These are phyloP conservation scores for Amanita inopinata DNA, from an alignment of 768 basidiomycete genomes.

Conservation along the genomic window DNA sequence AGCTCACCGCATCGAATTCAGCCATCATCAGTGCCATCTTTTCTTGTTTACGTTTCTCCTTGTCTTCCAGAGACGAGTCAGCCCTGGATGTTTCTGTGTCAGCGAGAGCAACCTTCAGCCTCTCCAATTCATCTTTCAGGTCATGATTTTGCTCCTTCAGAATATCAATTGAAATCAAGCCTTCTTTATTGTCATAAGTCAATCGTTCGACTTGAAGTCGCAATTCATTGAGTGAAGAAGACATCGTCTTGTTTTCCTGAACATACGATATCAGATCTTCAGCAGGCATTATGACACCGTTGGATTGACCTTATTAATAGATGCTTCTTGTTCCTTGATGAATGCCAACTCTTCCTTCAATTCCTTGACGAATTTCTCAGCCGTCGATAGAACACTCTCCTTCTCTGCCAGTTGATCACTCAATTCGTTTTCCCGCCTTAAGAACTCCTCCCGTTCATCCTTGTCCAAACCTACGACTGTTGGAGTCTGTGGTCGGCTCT, in stretches of 20 bases:
- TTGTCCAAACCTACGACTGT: slow-evolving; percentile 83
- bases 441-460: slow-evolving; percentile 96
- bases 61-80: slow-evolving; percentile 86
- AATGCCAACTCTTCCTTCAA: slow-evolving; percentile 82
- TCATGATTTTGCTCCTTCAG: slow-evolving; percentile 92
- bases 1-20: slow-evolving; percentile 85
- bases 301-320: slow-evolving; percentile 56
- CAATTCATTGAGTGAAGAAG: slow-evolving; percentile 86
- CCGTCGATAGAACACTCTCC: slow-evolving; percentile 70
- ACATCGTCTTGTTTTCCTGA: slow-evolving; percentile 94
- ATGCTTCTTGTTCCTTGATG: slow-evolving; percentile 84
- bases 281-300: slow-evolving; percentile 5
- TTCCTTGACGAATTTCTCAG: slow-evolving; percentile 83
- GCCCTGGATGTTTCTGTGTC: slow-evolving; percentile 78
- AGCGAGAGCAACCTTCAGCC: slow-evolving; percentile 68
- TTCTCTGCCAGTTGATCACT: slow-evolving; percentile 88
- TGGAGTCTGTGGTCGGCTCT: slow-evolving; percentile 88
- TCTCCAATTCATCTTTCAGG: slow-evolving; percentile 79
- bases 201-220: slow-evolving; percentile 85
- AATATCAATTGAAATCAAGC: slow-evolving; percentile 85
- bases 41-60: slow-evolving; percentile 98
- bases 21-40: slow-evolving; percentile 99
- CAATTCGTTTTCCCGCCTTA: slow-evolving; percentile 93
- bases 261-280: too few relatives aligned
- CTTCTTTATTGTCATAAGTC: slow-evolving; percentile 94